Base-by-base conservation (phyloP, 768 basidiomycete species). In the Trametes sanguinea region DNA sequence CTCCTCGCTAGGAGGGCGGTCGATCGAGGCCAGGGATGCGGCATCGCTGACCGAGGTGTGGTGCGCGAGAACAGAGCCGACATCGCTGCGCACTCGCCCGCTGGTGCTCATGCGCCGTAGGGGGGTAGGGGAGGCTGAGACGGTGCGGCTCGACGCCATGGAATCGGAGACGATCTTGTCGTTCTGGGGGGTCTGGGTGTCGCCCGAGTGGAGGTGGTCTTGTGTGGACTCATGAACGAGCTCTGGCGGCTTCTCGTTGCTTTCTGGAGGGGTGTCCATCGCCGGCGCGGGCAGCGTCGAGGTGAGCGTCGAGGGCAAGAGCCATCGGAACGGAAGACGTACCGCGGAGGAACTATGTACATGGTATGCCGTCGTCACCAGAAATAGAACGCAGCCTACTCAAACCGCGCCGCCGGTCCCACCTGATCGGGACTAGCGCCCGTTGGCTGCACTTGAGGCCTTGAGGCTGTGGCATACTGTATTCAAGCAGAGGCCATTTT, bases 11-110 rank as follows among this genome's bases (percentile, higher is more conserved):
- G 78, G 77, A 6, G 80, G 81, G 35, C 70, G 73, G 58, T 81
- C 81, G 60, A 78, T 75, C 17, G 73, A 74, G 40, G 76, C 77
- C 14, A 81, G 62, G n/a, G 81, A 76, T n/a, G 63, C 66, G 3
- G 76, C 77, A 48, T 75, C 70, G 29, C 56, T 62, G n/a, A 74
- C 67, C 17, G 73, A 68, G 22, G 64, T 68, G 61, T 76, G 76
- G 29, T 68, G 75, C 43, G 74, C 75, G 59, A 80, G 70, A 6
- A 73, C 67, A 8, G 70, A 67, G 55, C 76, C 76, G 8, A 77
- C 71, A 50, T 74, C 72, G 48, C 64, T 69, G 32, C 51, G 51
- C 9, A 16, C 16, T 1, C 57, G 44, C 4, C 47, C 35, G 7
- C 35, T 11, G 11, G 13, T 48, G 27, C 50, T 63, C 39, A 46